Conservation (phyloP, 495 filamentous ascomycete genomes). For the Talaromyces trachyspermus region DNA sequence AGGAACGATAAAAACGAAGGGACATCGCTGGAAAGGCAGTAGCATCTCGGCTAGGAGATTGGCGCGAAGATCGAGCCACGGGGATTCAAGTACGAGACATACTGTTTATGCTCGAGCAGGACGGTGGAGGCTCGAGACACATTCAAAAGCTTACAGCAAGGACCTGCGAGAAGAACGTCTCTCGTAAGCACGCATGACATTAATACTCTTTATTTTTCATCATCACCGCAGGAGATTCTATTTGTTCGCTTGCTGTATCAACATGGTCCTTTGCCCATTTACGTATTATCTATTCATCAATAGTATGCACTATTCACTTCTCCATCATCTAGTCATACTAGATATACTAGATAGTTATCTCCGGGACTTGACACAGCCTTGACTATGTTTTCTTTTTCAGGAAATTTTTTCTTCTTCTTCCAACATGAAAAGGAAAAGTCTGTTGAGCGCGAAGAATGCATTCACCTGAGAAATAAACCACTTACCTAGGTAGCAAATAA, state of each 20-base stretch:
- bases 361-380: too few species aligned
- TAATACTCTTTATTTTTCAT: slow-evolving; percentile 4
- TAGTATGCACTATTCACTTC: too few species aligned
- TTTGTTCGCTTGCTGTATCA: neutral
- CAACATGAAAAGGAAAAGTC: too few species aligned
- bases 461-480: too few species aligned
- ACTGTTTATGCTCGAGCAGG: slow-evolving; percentile 43
- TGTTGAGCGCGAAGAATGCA: too few species aligned
- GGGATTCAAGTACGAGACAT: slow-evolving; percentile 46
- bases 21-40: slow-evolving; percentile 12
- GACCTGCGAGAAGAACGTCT: slow-evolving; percentile 37
- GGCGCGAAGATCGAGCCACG: slow-evolving; percentile 42
- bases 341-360: too few species aligned
- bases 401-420: too few species aligned
- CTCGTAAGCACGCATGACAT: slow-evolving; percentile 14
- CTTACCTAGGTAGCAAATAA: too few species aligned
- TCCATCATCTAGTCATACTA: too few species aligned
- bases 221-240: neutral
- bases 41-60: slow-evolving; percentile 33
- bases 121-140: slow-evolving; percentile 38
- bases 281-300: too few species aligned
- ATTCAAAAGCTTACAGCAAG: slow-evolving; percentile 38
- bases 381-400: too few species aligned
- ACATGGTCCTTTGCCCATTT: neutral
- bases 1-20: slow-evolving; percentile 22